Evolutionary conservation across 305 asterid genomes (phyloP), one percentile per base, ranked within the genome.

Genomic region (Rubia peregrina): DNA sequence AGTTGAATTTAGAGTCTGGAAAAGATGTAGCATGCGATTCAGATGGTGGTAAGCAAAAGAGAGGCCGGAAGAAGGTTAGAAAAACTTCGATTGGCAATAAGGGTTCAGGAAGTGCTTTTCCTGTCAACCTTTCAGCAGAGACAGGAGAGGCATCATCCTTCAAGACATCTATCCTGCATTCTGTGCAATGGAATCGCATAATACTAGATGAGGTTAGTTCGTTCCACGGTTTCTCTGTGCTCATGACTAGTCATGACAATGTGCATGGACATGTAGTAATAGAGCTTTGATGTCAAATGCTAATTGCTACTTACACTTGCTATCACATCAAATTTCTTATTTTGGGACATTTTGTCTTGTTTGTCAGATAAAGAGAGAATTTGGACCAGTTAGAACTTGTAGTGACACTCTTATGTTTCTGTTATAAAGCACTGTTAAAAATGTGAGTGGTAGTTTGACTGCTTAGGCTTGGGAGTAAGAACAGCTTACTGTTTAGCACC

Each of bases 131-230:
- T 73, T 62, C 72, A 69, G 83, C 68, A 55, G 79, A 60, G 56
- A 67, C 40, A 68, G 87, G 82, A 61, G 74, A 53, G 49, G 19
- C 77, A 61, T 67, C 82, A 16, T 68, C 87, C 60, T 55, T 51
- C 56, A 82, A 77, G 65, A 85, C 80, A 78, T 88, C 97, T 74
- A 73, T 86, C 77, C 83, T 93, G 83, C 97, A 93, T 80, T 84
- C 87, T 33, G 83, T 89, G 78, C 77, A 76, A 55, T 93, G 98
- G 98, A 82, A 90, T 67, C 96, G 98, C 21, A 75, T 93, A 69
- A 80, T 93, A 71, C 80, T 93, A 85, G 98, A 93, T 80, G 98
- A 93, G 90, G 97, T 93, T 69, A 79, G 73, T 11, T 70, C 26
- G 21, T 69, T 26, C n/a, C 19, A 13, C 65, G 9, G 40, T 48